Conservation (phyloP, 2,329 filamentous ascomycete species). For the Diaporthe amygdali region DNA sequence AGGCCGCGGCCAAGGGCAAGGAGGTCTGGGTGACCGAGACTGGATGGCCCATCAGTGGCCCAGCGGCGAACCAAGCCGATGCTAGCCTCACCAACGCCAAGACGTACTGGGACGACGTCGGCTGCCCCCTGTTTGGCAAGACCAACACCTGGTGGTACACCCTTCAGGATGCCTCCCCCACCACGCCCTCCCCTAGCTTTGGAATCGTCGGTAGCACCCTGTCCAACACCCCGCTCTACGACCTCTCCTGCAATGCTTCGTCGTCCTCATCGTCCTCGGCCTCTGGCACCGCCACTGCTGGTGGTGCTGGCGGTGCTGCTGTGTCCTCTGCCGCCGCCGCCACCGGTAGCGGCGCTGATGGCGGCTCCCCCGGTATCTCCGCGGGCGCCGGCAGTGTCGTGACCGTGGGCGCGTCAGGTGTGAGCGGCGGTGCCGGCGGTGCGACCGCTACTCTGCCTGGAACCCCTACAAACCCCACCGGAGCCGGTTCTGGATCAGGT, state of each 20-base stretch:
- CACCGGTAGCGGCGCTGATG: background rate
- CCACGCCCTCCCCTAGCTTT: constrained; percentile 71
- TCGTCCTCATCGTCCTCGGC: constrained; percentile 28
- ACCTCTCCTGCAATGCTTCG: constrained; percentile 62
- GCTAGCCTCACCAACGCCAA: constrained; percentile 63
- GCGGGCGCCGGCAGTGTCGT: constrained; percentile 16
- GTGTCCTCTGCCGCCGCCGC: constrained; percentile 2
- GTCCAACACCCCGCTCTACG: constrained; percentile 61
- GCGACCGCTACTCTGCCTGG: background rate
- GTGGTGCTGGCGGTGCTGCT: background rate
- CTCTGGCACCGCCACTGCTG: background rate
- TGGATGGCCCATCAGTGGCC: constrained; percentile 22
- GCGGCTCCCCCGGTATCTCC: constrained; percentile 21
- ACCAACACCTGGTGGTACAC: constrained; percentile 79
- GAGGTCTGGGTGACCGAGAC: constrained; percentile 28
- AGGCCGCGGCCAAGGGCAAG: constrained; percentile 48
- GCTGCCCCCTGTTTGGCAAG: constrained; percentile 70
- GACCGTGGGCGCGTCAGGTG: background rate
- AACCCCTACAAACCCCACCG: constrained; percentile 5
- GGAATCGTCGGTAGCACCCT: constrained; percentile 67
- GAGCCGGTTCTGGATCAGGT: background rate
- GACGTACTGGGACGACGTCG: constrained; percentile 81
- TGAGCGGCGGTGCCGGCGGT: background rate
- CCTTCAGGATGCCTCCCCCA: constrained; percentile 70
- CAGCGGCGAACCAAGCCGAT: constrained; percentile 20